Evolutionary conservation across 164 flowering plant genomes (phyloP).

Genomic region (Nymphaea colorata): DNA sequence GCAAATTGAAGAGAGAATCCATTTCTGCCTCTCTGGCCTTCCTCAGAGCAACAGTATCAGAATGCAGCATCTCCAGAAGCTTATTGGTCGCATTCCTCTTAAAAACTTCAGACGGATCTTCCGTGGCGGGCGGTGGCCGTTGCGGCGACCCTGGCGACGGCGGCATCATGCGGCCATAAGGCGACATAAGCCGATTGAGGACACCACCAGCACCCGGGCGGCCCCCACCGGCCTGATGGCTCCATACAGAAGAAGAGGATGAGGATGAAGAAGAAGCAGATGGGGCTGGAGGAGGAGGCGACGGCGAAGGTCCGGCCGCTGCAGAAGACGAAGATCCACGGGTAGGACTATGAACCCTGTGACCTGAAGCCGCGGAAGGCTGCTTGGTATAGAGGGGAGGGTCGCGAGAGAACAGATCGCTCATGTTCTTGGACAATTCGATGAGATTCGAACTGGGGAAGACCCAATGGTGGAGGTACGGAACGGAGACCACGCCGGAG

Average conservation of each 20-base stretch:
- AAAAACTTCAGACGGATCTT: conserved; percentile 59
- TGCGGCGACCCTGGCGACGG: conserved; percentile 8
- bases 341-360: no score
- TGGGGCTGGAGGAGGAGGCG: neutral
- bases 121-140: conserved; percentile 16
- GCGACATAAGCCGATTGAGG: conserved; percentile 8
- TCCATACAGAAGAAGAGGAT: neutral
- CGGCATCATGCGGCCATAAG: conserved; percentile 8
- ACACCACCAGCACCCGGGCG: neutral
- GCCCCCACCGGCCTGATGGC: neutral
- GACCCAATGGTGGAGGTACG: conserved; percentile 67
- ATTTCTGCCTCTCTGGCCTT: conserved; percentile 66
- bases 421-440: conserved; percentile 44
- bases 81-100: conserved; percentile 56
- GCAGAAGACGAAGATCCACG: neutral
- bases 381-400: conserved; percentile 70
- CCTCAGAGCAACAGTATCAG: conserved; percentile 45
- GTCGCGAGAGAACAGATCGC: conserved; percentile 42
- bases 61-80: conserved; percentile 48
- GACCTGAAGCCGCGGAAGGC: neutral
- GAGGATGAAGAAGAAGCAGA: neutral
- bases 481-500: conserved; percentile 55
- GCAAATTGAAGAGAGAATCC: conserved; percentile 56
- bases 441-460: conserved; percentile 73
- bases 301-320: conserved; percentile 2